phyloP scores from a whole-genome alignment of 495 filamentous ascomycete genomes.

The Paragyromitra xinjiangensis region DNA sequence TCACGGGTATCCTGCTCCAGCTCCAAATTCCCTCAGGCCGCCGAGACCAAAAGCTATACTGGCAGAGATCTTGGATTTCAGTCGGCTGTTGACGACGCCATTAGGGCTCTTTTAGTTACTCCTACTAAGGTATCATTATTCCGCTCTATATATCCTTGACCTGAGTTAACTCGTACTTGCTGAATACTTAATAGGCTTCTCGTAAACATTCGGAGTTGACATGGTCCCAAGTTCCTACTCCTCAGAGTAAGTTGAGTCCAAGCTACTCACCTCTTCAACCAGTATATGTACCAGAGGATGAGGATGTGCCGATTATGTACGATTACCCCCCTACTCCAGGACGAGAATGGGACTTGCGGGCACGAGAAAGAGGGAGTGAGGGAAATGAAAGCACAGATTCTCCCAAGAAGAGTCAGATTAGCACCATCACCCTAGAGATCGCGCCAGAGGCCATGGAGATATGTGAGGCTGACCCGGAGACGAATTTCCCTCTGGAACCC shows the following conservation, averaged over 20 bases:
- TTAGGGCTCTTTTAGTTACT: not conserved
- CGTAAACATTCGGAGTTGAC: not conserved
- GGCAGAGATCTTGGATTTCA: not conserved
- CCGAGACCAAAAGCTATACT: not conserved
- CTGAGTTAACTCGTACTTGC: not conserved
- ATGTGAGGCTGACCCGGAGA: not conserved
- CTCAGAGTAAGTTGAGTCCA: slow-evolving; percentile 14
- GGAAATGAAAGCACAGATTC: not conserved
- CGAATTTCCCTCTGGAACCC: not conserved
- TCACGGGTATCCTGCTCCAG: not conserved
- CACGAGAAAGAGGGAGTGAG: not conserved
- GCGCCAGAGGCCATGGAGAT: not conserved
- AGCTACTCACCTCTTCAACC: not conserved
- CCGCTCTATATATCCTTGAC: not conserved
- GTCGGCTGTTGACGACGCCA: not conserved
- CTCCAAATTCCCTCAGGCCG: not conserved
- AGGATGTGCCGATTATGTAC: not conserved
- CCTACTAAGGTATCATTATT: slow-evolving; percentile 5
- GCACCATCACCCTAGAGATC: not conserved
- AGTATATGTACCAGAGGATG: not conserved
- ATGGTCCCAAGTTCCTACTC: slow-evolving; percentile 24
- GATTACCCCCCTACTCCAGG: slow-evolving; percentile 9
- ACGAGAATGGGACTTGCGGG: not conserved
- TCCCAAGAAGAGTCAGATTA: not conserved
- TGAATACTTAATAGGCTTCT: not conserved